Evolutionary conservation across 352 stramenopile species (phyloP), one percentile per base, ranked within the genome.

Genomic region (Plasmopara muralis): DNA sequence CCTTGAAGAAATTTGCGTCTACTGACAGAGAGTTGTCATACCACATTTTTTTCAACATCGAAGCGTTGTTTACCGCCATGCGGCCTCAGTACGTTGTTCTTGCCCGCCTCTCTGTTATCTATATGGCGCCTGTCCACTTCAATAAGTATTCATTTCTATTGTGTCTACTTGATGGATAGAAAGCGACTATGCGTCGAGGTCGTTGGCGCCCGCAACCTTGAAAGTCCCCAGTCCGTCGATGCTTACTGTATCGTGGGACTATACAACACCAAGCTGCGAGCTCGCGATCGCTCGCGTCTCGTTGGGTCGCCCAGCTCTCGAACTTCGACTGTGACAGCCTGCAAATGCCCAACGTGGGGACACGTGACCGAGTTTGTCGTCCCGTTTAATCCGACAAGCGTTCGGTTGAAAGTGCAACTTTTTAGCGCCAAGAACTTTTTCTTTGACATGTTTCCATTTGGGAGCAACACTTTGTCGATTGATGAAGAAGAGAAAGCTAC

Each of bases 371-470:
- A 80, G 34, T 71, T 85, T 10, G 57, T 68, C 31, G 44, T 64
- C 15, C 58, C 62, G 9, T 16, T 51, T 20, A 28, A 33, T 1
- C 68, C 61, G 8, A 43, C 55, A 35, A 63, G 16, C 28, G 42
- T 70, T 34, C 38, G 68, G 25, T 44, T 77, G 16, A 28, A 44
- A 15, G 64, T 89, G 39, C 64, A 87, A 45, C 41, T 91, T 6
- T 85, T 75, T 52, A 85, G 68, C 44, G 76, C 85, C 55, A 87
- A 86, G 45, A 85, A 78, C 29, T 88, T 89, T 50, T 89, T 88
- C 57, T 91, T 91, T 52, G 81, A 91, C 60, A 91, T 91, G 81
- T 91, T 91, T 44, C 77, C 78, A 15, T 61, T 55, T 28, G 66
- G 4, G 8, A 52, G 18, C 46, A 54, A 47, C 30, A 58, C 33